Evolutionary conservation across 177 flowering plant species (phyloP), one percentile per base, ranked within the genome.

Genomic region (Tripterygium wilfordii): DNA sequence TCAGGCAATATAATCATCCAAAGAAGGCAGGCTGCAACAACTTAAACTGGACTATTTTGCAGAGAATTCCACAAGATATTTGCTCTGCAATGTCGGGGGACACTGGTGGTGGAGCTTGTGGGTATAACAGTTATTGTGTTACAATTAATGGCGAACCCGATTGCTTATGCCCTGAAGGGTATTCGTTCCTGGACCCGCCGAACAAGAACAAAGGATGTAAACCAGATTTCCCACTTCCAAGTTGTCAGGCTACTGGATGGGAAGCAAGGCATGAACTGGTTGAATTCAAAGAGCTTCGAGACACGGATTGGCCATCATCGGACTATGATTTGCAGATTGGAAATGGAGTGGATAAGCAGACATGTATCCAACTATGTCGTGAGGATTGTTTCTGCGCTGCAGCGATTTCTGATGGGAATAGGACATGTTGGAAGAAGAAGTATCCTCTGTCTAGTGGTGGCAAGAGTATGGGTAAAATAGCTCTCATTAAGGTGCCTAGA

Each of bases 351-450:
- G 19, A 36, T 18, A 36, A 36, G 24, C 10, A 39, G 27, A 19
- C 13, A 28, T 62, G 66, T 29, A 51, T 33, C 15, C 23, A 31
- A 3, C n/a, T 29, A 9, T 64, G 68, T 33, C 27, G 53, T 25
- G 7, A 18, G 9, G 69, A 64, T 43, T 58, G 64, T 47, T 33
- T 24, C 40, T 64, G 69, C 49, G 69, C 48, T 3, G 64, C 28
- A 21, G 60, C 61, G 15, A 40, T 58, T 31, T 45, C 2, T 15
- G 20, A 36, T 1, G 25, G 29, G 10, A 8, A n/a, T 1, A 23
- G 17, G 1, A 30, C 33, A 30, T 64, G 69, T 22, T 54, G 64
- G 64, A 54, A 54, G 53, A 59, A 49, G 61, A 49, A 35, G 38
- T n/a, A 43, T 1, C 68, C 68, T 1, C 48, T 64, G 2, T 48